Evolutionary conservation across 257 asterid genomes (phyloP), one percentile per base, ranked within the genome.

Genomic region (Rauvolfia tetraphylla): DNA sequence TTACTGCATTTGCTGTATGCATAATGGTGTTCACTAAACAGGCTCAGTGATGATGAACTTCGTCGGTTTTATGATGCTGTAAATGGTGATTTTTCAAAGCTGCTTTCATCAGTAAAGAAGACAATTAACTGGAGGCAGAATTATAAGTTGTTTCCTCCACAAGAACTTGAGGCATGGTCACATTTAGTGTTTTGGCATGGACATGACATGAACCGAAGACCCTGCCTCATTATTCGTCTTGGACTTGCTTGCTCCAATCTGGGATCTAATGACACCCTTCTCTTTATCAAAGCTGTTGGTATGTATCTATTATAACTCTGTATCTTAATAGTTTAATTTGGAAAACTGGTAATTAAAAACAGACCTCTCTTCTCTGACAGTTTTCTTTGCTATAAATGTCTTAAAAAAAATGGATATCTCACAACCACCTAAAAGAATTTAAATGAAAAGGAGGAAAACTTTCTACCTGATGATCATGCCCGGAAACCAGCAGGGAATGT

Each of bases 241-340:
- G 89, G 89, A 79, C 83, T 74, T 79, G 86, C 87, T 74, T 83
- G 87, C 79, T 81, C 86, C 79, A 86, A 71, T 73, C 79, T 83
- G 75, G 82, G 78, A 71, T 75, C 83, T 61, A 39, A 39, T 51
- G 86, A 74, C 33, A 81, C 76, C 68, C 57, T 56, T 57, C 71
- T 83, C 75, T 73, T 86, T 25, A 79, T 78, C 44, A 81, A 81
- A 77, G 89, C 84, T 56, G 81, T 86, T 77, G 89, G 89, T 86
- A 83, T 41, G 69, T 9, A 67, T 67, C 17, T 38, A 15, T 23
- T 14, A 9, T 36, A 20, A 67, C 33, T 38, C 48, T 33, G 7
- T 62, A 62, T 18, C 42, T 62, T 62, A 13, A 42, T n/a, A 31
- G 23, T 10, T 4, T 65, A 18, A 20, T 20, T 34, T 65, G n/a